Conservation (phyloP, 2,329 filamentous ascomycete species). For the Emericellopsis cladophorae region DNA sequence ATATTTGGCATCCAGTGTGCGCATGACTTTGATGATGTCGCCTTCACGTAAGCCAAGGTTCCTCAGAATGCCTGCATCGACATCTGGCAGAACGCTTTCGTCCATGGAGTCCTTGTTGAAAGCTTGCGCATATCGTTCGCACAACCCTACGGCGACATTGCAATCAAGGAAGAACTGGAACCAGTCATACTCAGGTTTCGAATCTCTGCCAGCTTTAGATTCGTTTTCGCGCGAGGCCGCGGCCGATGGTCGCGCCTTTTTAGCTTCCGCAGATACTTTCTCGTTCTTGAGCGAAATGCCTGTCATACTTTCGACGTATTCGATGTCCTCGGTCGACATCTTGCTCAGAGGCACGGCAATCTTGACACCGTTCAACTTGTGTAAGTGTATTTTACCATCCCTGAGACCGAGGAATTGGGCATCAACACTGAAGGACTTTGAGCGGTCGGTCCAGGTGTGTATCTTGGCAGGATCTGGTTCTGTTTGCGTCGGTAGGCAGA, state of each 20-base stretch:
- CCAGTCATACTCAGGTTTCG: conserved; percentile 83
- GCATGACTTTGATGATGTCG: conserved; percentile 93
- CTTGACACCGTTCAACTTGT: conserved; percentile 96
- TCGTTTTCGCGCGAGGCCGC: conserved; percentile 19
- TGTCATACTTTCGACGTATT: conserved; percentile 84
- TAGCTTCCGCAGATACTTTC: conserved; percentile 81
- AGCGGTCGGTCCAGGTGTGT: conserved; percentile 88
- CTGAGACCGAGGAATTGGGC: conserved; percentile 90
- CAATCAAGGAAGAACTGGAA: conserved; percentile 96
- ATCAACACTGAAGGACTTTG: conserved; percentile 92
- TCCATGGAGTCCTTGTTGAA: conserved; percentile 93
- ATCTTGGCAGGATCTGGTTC: conserved; percentile 76
- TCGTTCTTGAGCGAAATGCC: conserved; percentile 87
- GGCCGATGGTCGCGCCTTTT: conserved; percentile 35
- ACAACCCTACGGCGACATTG: conserved; percentile 83
- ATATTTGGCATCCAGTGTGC: conserved; percentile 71
- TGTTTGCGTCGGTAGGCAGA: conserved; percentile 18
- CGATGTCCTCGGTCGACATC: conserved; percentile 90
- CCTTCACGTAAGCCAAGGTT: conserved; percentile 91
- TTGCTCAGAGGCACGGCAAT: conserved; percentile 92
- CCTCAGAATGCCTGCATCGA: conserved; percentile 69
- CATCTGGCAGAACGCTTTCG: conserved; percentile 81
- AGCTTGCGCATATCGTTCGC: conserved; percentile 84
- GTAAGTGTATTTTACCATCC: conserved; percentile 93
- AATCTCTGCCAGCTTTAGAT: conserved; percentile 46